These are phyloP conservation scores for Apiospora arundinis DNA, from an alignment of 2,329 filamentous ascomycete genomes.

Conservation along the genomic window DNA sequence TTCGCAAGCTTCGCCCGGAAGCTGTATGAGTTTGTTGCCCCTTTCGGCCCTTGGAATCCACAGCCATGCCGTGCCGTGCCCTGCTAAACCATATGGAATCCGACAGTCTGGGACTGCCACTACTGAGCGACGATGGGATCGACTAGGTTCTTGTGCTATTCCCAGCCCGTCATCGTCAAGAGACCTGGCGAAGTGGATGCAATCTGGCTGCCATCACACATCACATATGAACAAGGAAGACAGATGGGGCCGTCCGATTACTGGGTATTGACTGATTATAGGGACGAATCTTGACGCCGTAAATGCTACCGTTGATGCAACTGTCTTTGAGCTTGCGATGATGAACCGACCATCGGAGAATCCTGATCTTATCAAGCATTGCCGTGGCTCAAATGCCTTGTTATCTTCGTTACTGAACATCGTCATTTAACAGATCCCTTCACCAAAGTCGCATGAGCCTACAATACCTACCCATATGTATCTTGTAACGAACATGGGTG, in stretches of 20 bases:
- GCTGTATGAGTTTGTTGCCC: not conserved
- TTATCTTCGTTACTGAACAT: not conserved
- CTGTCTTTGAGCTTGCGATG: not conserved
- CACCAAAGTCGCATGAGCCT: not conserved
- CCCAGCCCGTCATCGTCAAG: constrained; percentile 3
- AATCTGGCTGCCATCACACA: constrained; percentile 3
- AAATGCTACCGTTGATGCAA: not conserved
- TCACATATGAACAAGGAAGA: constrained; percentile 11
- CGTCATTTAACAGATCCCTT: not conserved
- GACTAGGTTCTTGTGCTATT: constrained; percentile 1
- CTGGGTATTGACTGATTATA: not conserved
- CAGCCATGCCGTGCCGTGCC: constrained; percentile 2
- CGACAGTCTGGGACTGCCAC: constrained; percentile 6
- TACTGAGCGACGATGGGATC: not conserved
- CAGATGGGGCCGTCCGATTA: not conserved
- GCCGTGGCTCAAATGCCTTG: not conserved
- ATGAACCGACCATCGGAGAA: not conserved
- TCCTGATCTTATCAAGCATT: not conserved
- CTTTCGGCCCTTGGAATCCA: constrained; percentile 6
- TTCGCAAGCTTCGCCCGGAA: constrained; percentile 7
- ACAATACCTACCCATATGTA: not conserved
- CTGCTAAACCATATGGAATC: not conserved
- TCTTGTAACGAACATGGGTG: not conserved
- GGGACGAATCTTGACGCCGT: not conserved
- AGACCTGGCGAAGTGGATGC: constrained; percentile 9